Percentiles rank a stretch among this genome's conserved stretches.
These are phyloP conservation scores for Hysterangium stoloniferum DNA, from an alignment of 768 basidiomycete genomes.

Conservation along the genomic window DNA sequence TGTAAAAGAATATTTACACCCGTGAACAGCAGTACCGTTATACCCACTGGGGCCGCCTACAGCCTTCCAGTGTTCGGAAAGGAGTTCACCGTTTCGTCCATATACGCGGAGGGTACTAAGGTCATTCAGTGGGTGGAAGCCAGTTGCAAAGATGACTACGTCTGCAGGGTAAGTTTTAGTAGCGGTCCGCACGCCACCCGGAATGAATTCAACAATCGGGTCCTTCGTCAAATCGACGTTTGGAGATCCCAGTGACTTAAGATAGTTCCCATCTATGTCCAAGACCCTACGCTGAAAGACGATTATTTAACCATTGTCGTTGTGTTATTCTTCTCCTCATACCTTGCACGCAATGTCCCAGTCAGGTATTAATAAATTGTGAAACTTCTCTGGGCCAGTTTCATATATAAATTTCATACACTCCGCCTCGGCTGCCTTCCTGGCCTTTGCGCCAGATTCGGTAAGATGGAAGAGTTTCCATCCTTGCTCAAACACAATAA, in stretches of 20 bases:
- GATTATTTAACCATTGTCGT: not conserved
- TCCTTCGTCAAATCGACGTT: conserved; percentile 17
- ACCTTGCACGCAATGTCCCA: conserved; percentile 19
- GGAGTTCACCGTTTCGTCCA: conserved; percentile 12
- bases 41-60: conserved; percentile 15
- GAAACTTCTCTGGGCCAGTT: conserved; percentile 17
- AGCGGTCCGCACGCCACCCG: conserved; percentile 13
- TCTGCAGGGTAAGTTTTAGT: conserved; percentile 16
- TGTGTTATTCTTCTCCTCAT: no score
- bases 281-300: conserved; percentile 16
- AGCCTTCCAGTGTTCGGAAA: conserved; percentile 14
- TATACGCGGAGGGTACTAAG: conserved; percentile 15
- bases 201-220: conserved; percentile 13
- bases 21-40: conserved; percentile 6
- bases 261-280: conserved; percentile 15
- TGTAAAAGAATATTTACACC: not conserved
- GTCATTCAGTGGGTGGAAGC: conserved; percentile 1
- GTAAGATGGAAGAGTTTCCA: not conserved
- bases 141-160: conserved; percentile 18
- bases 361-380: conserved; percentile 16
- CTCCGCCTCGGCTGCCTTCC: not conserved
- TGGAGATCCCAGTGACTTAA: conserved; percentile 11
- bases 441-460: not conserved
- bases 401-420: conserved; percentile 14
- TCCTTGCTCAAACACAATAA: not conserved